A percentile compares a stretch with the other conserved stretches of the same genome.
Conservation (phyloP, 2,329 filamentous ascomycete species). For the Mycosphaerella sp. region DNA sequence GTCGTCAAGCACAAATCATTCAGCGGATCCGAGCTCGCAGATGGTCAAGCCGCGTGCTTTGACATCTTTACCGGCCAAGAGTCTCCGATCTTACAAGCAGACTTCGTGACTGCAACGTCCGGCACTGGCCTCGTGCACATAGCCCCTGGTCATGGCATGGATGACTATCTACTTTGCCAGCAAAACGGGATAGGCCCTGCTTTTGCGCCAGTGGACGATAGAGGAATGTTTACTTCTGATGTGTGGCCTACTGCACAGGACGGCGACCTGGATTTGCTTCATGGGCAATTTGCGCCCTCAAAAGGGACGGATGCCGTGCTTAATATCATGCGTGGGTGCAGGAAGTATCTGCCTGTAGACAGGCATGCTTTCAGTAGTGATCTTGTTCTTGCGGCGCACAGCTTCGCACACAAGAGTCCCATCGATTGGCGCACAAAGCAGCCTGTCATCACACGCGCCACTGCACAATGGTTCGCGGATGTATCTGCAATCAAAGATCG, state of each 20-base stretch:
- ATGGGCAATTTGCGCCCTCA: constrained; percentile 64
- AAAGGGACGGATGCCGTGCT: constrained; percentile 66
- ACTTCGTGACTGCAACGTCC: constrained; percentile 85
- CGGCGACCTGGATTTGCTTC: constrained; percentile 42
- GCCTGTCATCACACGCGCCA: constrained; percentile 84
- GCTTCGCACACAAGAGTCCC: constrained; percentile 84
- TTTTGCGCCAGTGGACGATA: constrained; percentile 75
- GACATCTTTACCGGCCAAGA: constrained; percentile 42
- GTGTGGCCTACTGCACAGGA: constrained; percentile 61
- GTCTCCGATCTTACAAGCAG: constrained; percentile 66
- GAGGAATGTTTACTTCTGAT: constrained; percentile 72
- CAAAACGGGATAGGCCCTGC: constrained; percentile 60
- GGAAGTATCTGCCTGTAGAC: constrained; percentile 9
- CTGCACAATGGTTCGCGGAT: constrained; percentile 96
- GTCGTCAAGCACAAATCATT: constrained; percentile 52
- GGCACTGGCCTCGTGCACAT: constrained; percentile 93
- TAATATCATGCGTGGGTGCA: constrained; percentile 53
- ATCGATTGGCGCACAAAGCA: constrained; percentile 97
- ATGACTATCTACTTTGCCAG: constrained; percentile 82
- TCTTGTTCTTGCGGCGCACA: constrained; percentile 62
- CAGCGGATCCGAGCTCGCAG: constrained; percentile 58
- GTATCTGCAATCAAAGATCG: constrained; percentile 73
- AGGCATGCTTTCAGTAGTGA: constrained; percentile 15
- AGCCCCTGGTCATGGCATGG: constrained; percentile 91
- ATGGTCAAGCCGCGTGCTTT: constrained; percentile 29